These are phyloP conservation scores for Microcos paniculata DNA, from an alignment of 345 rosid species.

Conservation along the genomic window DNA sequence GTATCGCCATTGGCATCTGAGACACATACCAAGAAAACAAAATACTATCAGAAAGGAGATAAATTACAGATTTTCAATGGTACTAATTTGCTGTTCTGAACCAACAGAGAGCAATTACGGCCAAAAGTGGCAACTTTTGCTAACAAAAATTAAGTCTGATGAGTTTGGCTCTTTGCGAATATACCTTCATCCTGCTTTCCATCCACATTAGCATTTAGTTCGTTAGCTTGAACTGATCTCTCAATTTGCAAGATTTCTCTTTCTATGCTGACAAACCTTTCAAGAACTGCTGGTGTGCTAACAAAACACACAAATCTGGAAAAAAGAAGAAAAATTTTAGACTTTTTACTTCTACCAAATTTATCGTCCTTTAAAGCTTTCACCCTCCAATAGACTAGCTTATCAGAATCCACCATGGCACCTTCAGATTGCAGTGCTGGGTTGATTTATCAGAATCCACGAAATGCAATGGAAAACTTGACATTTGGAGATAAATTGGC, in stretches of 20 bases:
- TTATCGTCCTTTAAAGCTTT: background rate
- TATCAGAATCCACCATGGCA: background rate
- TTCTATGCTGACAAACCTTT: constrained; percentile 71
- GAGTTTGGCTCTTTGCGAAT: background rate
- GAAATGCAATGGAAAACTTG: background rate
- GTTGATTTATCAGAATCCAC: background rate
- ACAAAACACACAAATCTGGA: constrained; percentile 83
- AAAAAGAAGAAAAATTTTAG: background rate
- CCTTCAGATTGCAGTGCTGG: background rate
- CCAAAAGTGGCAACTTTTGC: background rate
- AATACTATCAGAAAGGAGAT: background rate
- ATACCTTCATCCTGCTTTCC: constrained; percentile 51
- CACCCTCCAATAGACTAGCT: background rate
- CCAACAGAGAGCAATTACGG: constrained; percentile 9
- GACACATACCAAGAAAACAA: constrained; percentile 25
- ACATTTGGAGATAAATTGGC: background rate
- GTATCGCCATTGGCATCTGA: constrained; percentile 19
- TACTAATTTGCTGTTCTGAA: background rate
- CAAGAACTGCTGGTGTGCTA: constrained; percentile 86
- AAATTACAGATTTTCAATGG: background rate
- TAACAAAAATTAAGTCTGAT: background rate
- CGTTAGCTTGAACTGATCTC: constrained; percentile 59
- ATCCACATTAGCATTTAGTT: constrained; percentile 27
- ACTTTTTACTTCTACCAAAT: background rate
- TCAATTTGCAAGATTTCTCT: constrained; percentile 77